Evolutionary conservation across 257 asterid species (phyloP).

Genomic region (Pogostemon cablin): DNA sequence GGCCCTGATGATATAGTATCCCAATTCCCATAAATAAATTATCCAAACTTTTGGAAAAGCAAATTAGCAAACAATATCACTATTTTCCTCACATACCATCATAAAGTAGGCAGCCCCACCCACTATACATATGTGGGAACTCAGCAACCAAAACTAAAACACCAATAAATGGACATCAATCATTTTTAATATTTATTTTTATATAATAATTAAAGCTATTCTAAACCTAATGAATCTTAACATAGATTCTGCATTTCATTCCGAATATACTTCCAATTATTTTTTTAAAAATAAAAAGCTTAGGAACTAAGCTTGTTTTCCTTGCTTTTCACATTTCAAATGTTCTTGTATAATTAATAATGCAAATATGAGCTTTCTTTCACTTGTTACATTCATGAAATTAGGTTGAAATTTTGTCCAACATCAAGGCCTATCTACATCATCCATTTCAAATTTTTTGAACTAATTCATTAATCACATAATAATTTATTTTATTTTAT

Average conservation of each 20-base stretch:
- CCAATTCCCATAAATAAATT: constrained; percentile 23
- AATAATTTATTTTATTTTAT: too few relatives aligned
- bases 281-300: constrained; percentile 3
- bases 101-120: constrained; percentile 2
- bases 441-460: too few relatives aligned
- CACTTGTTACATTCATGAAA: too few relatives aligned
- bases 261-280: constrained; percentile 25
- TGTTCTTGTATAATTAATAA: too few relatives aligned
- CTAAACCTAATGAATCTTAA: constrained; percentile 35
- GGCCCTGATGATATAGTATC: constrained; percentile 36
- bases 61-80: constrained; percentile 32
- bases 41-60: constrained; percentile 52
- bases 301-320: constrained; percentile 28
- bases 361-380: too few relatives aligned
- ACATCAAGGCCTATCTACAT: too few relatives aligned
- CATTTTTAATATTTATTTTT: background rate
- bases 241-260: constrained; percentile 36
- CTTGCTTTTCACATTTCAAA: too few relatives aligned
- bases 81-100: constrained; percentile 28
- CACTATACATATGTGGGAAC: constrained; percentile 19
- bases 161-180: background rate
- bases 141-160: constrained; percentile 21
- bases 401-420: too few relatives aligned
- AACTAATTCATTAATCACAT: too few relatives aligned
- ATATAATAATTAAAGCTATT: background rate